phyloP scores from a whole-genome alignment of 352 stramenopile species.

The Pythium biforme region DNA sequence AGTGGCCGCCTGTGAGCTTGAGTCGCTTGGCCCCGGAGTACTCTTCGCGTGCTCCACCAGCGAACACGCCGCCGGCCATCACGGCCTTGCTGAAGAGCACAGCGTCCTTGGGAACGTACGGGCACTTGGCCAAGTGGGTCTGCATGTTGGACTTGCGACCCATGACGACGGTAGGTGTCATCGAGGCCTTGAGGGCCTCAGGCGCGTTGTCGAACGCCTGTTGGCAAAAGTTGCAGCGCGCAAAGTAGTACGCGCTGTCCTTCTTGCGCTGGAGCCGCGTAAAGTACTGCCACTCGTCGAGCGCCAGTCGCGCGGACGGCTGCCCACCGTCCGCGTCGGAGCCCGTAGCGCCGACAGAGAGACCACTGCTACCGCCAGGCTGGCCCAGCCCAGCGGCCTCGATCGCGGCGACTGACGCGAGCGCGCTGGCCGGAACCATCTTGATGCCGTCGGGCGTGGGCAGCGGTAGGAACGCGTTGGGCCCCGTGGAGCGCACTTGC shows the following conservation, averaged over 20 bases:
- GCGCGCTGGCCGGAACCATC: constrained; percentile 28
- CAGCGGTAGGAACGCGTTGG: constrained; percentile 29
- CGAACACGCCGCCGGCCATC: constrained; percentile 4
- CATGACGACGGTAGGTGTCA: constrained; percentile 63
- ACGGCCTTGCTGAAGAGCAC: constrained; percentile 27
- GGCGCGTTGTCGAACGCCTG: constrained; percentile 54
- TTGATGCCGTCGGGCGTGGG: constrained; percentile 28
- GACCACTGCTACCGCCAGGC: too few species aligned
- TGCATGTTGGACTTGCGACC: constrained; percentile 84
- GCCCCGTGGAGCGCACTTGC: constrained; percentile 11
- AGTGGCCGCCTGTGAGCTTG: constrained; percentile 1
- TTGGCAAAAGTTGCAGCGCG: constrained; percentile 81
- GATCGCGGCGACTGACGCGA: constrained; percentile 15
- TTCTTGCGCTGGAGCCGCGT: constrained; percentile 72
- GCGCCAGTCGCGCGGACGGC: constrained; percentile 38
- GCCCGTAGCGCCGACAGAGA: background rate
- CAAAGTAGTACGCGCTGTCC: constrained; percentile 72
- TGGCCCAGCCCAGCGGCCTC: constrained; percentile 11
- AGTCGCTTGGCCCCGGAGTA: constrained; percentile 20
- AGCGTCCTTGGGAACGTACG: constrained; percentile 60
- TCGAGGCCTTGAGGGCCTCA: constrained; percentile 42
- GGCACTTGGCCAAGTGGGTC: constrained; percentile 77
- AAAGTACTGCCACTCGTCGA: constrained; percentile 82
- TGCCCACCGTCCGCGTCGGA: background rate
- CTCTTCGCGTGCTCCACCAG: constrained; percentile 3